These are phyloP conservation scores for Claviceps sp. DNA, from an alignment of 2,329 filamentous ascomycete species.

Conservation along the genomic window DNA sequence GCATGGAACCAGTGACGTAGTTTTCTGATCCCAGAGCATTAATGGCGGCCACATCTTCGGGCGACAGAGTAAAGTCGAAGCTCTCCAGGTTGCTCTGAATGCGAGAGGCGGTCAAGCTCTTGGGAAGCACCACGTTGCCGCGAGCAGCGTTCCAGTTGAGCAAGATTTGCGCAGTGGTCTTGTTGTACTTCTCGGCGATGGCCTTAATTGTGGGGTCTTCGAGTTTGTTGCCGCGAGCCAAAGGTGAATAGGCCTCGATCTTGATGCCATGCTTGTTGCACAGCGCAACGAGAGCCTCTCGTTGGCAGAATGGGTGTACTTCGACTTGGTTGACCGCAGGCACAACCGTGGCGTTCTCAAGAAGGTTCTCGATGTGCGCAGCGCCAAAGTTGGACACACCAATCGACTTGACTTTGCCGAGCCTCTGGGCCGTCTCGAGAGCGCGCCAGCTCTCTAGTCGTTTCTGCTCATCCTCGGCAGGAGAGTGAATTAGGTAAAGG, in stretches of 20 bases:
- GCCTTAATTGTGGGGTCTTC: conserved; percentile 46
- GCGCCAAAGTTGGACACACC: conserved; percentile 72
- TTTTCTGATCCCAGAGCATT: conserved; percentile 53
- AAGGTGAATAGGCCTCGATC: conserved; percentile 43
- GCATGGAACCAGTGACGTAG: conserved; percentile 48
- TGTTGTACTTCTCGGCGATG: conserved; percentile 55
- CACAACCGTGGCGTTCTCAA: conserved; percentile 41
- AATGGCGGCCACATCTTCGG: conserved; percentile 47
- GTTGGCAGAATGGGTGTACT: conserved; percentile 61
- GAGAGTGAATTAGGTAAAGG: conserved; percentile 51
- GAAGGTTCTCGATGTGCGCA: conserved; percentile 41
- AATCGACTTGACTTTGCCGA: conserved; percentile 53
- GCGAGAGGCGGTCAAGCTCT: conserved; percentile 51
- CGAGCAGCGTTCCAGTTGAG: conserved; percentile 69
- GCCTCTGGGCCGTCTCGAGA: conserved; percentile 49
- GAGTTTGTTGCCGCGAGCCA: conserved; percentile 24
- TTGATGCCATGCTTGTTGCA: conserved; percentile 43
- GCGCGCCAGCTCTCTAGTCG: conserved; percentile 64
- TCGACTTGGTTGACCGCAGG: conserved; percentile 72
- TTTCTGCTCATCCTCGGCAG: conserved; percentile 53
- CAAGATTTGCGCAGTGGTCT: conserved; percentile 60
- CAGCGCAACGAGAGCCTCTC: conserved; percentile 42
- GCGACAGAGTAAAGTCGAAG: conserved; percentile 45
- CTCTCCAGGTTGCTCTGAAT: conserved; percentile 55
- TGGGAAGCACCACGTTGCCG: conserved; percentile 60